Evolutionary conservation across 225 moss, liverwort and hornwort genomes (phyloP).

Genomic region (Marchantia paleacea): DNA sequence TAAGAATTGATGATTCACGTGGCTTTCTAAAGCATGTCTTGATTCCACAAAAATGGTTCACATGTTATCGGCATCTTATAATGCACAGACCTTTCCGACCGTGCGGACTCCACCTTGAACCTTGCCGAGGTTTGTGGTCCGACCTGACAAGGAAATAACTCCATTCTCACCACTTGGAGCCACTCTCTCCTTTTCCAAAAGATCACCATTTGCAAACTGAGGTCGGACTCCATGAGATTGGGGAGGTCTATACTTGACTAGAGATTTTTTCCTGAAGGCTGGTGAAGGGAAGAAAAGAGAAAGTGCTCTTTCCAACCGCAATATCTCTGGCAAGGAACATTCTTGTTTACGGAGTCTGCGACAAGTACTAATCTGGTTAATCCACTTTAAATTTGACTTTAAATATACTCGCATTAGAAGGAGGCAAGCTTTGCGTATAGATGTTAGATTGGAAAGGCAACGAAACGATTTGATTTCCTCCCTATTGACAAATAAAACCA

Average conservation of each 20-base stretch:
- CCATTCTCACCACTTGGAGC: conserved; percentile 44
- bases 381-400: no score
- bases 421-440: no score
- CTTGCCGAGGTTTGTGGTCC: conserved; percentile 34
- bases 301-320: conserved; percentile 61
- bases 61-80: not conserved
- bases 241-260: conserved; percentile 64
- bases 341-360: conserved; percentile 40
- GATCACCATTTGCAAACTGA: conserved; percentile 17
- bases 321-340: conserved; percentile 58
- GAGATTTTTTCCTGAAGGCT: conserved; percentile 54
- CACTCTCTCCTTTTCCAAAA: conserved; percentile 29
- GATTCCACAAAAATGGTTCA: not conserved
- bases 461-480: no score
- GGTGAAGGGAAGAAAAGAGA: conserved; percentile 60
- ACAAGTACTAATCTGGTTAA: not conserved
- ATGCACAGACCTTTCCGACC: conserved; percentile 6
- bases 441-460: no score
- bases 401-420: no score
- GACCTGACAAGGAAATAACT: conserved; percentile 47
- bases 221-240: conserved; percentile 52
- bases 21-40: not conserved
- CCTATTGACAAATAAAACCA: no score
- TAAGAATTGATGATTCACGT: not conserved
- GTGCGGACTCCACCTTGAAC: conserved; percentile 24